Percentiles rank a stretch among this genome's conserved stretches.
Evolutionary conservation across 2,329 filamentous ascomycete genomes (phyloP).

Genomic region (Diaporthe sp.): DNA sequence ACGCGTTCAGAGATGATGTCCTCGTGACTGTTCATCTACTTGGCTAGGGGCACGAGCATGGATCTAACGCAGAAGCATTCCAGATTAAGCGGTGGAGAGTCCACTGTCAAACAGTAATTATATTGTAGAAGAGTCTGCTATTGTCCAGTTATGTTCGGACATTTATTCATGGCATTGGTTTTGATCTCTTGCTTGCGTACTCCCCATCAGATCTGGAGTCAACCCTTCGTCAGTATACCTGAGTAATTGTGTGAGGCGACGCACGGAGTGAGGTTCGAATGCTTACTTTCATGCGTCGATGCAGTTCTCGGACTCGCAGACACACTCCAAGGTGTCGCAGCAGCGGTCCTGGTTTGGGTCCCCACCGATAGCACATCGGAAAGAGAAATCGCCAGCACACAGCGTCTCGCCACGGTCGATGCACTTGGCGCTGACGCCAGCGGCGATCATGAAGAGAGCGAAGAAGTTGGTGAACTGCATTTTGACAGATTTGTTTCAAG

Average conservation of each 20-base stretch:
- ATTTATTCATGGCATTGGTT: neutral
- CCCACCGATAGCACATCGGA: neutral
- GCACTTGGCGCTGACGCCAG: conserved; percentile 13
- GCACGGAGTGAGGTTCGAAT: too few species aligned
- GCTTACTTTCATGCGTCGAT: conserved; percentile 1
- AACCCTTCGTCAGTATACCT: neutral
- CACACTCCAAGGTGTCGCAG: conserved; percentile 12
- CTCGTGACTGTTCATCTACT: too few species aligned
- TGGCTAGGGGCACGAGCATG: neutral
- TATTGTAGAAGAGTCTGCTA: too few species aligned
- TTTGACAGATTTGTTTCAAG: neutral
- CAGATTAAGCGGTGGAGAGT: neutral
- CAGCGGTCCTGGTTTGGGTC: conserved; percentile 12
- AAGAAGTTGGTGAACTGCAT: neutral
- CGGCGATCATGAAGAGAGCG: conserved; percentile 5
- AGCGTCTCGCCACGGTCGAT: neutral
- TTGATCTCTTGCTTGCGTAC: neutral
- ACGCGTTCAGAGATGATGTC: too few species aligned
- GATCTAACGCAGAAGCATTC: neutral
- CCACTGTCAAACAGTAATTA: neutral
- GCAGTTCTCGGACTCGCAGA: conserved; percentile 5
- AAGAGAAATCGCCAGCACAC: conserved; percentile 1
- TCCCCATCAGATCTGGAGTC: neutral
- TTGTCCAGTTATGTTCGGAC: neutral
- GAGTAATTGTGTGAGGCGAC: neutral